A percentile compares a stretch with the other conserved stretches of the same genome.
These are phyloP conservation scores for Pseudomassariella vexata DNA, from an alignment of 2,329 filamentous ascomycete genomes.

Conservation along the genomic window DNA sequence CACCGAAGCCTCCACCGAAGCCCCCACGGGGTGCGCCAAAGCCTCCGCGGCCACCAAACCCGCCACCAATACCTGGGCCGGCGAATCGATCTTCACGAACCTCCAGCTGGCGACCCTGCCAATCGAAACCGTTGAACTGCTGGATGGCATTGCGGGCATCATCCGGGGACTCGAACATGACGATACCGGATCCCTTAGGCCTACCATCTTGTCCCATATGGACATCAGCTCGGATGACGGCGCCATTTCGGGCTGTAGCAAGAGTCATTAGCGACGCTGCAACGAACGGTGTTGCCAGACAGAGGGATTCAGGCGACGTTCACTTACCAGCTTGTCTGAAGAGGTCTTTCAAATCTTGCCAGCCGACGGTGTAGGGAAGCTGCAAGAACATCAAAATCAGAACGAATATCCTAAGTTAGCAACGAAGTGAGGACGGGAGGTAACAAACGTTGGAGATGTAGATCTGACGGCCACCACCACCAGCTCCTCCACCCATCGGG, in stretches of 20 bases:
- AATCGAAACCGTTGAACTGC: slow-evolving; percentile 98
- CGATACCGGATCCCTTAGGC: slow-evolving; percentile 94
- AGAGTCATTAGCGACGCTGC: too few species aligned
- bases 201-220: slow-evolving; percentile 87
- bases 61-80: slow-evolving; percentile 52
- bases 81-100: slow-evolving; percentile 96
- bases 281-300: too few species aligned
- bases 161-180: slow-evolving; percentile 90
- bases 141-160: slow-evolving; percentile 94
- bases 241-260: slow-evolving; percentile 54
- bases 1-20: slow-evolving; percentile 33
- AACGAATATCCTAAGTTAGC: slow-evolving; percentile 10
- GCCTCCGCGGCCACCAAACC: slow-evolving; percentile 55
- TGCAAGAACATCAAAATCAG: slow-evolving; percentile 35
- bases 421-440: slow-evolving; percentile 23
- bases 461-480: slow-evolving; percentile 66
- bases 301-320: background rate
- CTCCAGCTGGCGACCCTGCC: slow-evolving; percentile 89
- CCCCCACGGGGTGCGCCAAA: slow-evolving; percentile 38
- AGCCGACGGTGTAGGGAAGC: slow-evolving; percentile 96
- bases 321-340: slow-evolving; percentile 94
- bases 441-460: slow-evolving; percentile 96
- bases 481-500: slow-evolving; percentile 39
- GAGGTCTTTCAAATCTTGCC: slow-evolving; percentile 98
- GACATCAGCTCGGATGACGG: slow-evolving; percentile 91